Evolutionary conservation across 805 yeast genomes (phyloP).

Genomic region (Huiozyma naganishii): DNA sequence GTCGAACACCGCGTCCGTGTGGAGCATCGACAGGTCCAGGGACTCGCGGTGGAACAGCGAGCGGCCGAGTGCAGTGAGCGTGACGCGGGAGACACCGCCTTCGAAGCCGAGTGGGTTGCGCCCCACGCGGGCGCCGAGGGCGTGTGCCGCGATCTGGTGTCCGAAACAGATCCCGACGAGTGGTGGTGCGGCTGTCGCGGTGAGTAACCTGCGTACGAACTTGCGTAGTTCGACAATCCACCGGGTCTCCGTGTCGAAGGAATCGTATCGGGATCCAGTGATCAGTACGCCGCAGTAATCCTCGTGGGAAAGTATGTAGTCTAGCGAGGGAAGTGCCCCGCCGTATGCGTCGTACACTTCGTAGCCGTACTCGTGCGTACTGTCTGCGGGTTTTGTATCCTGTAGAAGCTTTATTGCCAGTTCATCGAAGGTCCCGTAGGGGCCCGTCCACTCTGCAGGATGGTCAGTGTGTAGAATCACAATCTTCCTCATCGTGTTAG

Average conservation of each 20-base stretch:
- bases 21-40: conserved; percentile 43
- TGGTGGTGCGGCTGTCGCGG: conserved; percentile 27
- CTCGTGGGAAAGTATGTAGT: conserved; percentile 5
- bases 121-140: conserved; percentile 50
- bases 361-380: conserved; percentile 13
- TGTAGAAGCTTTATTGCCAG: conserved; percentile 16
- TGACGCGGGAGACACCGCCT: conserved; percentile 45
- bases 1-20: conserved; percentile 44
- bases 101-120: conserved; percentile 65
- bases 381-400: conserved; percentile 4
- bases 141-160: conserved; percentile 66
- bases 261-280: conserved; percentile 40
- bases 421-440: conserved; percentile 21
- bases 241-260: conserved; percentile 28
- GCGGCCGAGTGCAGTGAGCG: conserved; percentile 31
- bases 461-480: conserved; percentile 21
- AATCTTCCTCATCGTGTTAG: conserved; percentile 8
- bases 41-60: conserved; percentile 13
- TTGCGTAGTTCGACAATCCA: conserved; percentile 35
- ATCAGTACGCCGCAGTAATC: conserved; percentile 30
- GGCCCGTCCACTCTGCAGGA: conserved; percentile 14
- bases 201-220: conserved; percentile 21
- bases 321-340: conserved; percentile 18
- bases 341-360: conserved; percentile 10
- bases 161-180: conserved; percentile 76